These are phyloP conservation scores for Pyrenophora tritici-repentis DNA, from an alignment of 2,329 filamentous ascomycete genomes.

Conservation along the genomic window DNA sequence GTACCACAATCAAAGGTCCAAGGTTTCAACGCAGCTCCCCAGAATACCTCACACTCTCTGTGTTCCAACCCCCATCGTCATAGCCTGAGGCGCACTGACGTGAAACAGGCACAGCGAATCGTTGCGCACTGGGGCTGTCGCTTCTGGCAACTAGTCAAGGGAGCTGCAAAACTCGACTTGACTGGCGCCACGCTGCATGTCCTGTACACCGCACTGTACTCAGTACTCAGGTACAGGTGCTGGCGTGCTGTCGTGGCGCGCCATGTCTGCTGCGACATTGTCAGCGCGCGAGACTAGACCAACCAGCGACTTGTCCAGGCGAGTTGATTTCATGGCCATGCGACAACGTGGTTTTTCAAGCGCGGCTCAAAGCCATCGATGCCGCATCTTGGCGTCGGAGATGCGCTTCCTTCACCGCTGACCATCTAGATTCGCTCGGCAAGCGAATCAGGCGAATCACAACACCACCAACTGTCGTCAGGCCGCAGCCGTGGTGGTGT, in stretches of 20 bases:
- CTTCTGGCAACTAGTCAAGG: slow-evolving; percentile 6
- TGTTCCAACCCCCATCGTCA: slow-evolving; percentile 29
- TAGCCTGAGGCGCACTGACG: slow-evolving; percentile 19
- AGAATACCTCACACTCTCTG: slow-evolving; percentile 21
- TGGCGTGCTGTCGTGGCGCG: slow-evolving; percentile 5
- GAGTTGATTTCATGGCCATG: background rate
- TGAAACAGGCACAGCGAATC: slow-evolving; percentile 32
- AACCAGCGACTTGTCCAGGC: slow-evolving; percentile 7
- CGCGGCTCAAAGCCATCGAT: slow-evolving; percentile 6
- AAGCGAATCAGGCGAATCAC: slow-evolving; percentile 14
- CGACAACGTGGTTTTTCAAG: slow-evolving; percentile 22
- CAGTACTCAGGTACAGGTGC: background rate
- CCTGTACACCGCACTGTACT: slow-evolving; percentile 1
- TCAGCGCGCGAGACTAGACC: background rate
- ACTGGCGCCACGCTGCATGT: slow-evolving; percentile 19
- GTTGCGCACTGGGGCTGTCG: slow-evolving; percentile 9
- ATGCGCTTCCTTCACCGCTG: background rate
- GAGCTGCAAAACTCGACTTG: slow-evolving; percentile 6
- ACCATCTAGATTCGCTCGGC: slow-evolving; percentile 1
- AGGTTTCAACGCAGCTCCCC: slow-evolving; percentile 6
- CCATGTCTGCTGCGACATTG: slow-evolving; percentile 5
- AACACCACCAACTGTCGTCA: background rate
- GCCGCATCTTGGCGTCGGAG: slow-evolving; percentile 24
- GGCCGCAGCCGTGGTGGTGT: background rate
- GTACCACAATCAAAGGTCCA: background rate